Percentiles rank a stretch among this genome's conserved stretches.
phyloP scores from a whole-genome alignment of 495 filamentous ascomycete genomes.

The Hyaloscypha bicolor region DNA sequence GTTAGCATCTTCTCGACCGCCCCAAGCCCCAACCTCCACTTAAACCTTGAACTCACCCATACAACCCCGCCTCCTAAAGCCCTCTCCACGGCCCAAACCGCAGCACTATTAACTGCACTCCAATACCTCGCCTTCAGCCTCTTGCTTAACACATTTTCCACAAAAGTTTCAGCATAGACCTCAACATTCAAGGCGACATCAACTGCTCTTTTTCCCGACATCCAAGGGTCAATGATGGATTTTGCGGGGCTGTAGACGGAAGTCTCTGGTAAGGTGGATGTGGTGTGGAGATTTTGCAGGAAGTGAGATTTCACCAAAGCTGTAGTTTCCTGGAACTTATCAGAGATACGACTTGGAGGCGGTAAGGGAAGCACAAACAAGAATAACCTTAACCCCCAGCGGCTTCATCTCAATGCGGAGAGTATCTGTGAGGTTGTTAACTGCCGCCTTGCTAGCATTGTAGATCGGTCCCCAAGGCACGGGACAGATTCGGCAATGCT shows the following conservation, averaged over 20 bases:
- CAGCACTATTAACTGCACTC: conserved; percentile 31
- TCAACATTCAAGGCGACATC: conserved; percentile 28
- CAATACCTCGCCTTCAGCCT: conserved; percentile 33
- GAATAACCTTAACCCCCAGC: conserved; percentile 49
- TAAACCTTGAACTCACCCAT: too few species aligned
- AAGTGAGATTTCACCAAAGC: conserved; percentile 44
- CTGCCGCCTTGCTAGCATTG: conserved; percentile 56
- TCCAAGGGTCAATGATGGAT: conserved; percentile 22
- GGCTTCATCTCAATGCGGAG: conserved; percentile 57
- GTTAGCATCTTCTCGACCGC: too few species aligned
- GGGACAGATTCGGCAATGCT: conserved; percentile 46
- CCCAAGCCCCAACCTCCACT: too few species aligned
- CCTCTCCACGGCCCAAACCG: conserved; percentile 23
- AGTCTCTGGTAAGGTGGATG: conserved; percentile 13
- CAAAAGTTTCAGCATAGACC: conserved; percentile 36
- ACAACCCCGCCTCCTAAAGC: too few species aligned
- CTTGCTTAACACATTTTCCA: conserved; percentile 35
- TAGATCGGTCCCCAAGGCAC: conserved; percentile 47
- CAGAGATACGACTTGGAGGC: too few species aligned
- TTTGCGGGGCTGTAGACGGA: conserved; percentile 34
- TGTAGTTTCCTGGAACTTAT: conserved; percentile 23
- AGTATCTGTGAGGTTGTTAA: conserved; percentile 44
- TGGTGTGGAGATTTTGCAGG: conserved; percentile 19
- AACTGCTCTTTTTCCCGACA: conserved; percentile 6
- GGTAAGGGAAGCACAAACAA: neutral